Evolutionary conservation across 805 yeast species (phyloP), one percentile per base, ranked within the genome.

Genomic region (Candida palmyrensis): DNA sequence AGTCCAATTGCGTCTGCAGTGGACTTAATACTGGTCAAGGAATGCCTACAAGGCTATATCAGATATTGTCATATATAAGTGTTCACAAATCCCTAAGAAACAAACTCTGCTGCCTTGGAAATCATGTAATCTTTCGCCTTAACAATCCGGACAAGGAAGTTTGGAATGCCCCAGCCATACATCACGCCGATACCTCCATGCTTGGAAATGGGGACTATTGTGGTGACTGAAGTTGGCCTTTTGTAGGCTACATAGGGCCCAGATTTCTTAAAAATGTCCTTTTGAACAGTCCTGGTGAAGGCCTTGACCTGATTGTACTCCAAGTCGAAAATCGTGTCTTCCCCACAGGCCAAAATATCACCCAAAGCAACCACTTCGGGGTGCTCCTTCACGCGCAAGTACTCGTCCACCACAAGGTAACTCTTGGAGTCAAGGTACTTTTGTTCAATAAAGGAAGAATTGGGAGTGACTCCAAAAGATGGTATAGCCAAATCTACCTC

Each of bases 101-200:
- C 18, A 15, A 18, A 22, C 6, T 28, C 42, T n/a, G 37, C 42
- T 13, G 55, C 57, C 27, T 45, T 43, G 18, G 50, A 40, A 23
- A 59, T 34, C 48, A 56, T 41, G 27, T 29, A 63, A 31, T 51
- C 54, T 33, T 44, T 57, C 3, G 57, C 31, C 39, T 63, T 63
- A 26, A 50, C 9, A 15, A 41, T 6, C 30, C 38, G 35, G 10
- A 59, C 59, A 5, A 59, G 11, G 32, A 61, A 58, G 24, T 34
- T 53, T 2, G 68, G 66, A 12, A 48, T 33, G 3, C 37, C 18
- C 37, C 44, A 48, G 8, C 67, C 67, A 37, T 43, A 58, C 0
- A 47, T 16, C 11, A 47, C 25, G 11, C 65, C 67, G 23, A 61
- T 60, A 22, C 68, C 69, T n/a, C 60, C 62, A 3, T 46, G 39